Percentiles rank a stretch among this genome's conserved stretches.
Evolutionary conservation across 2,329 filamentous ascomycete genomes (phyloP).

Genomic region (Dothideomycetidae sp.): DNA sequence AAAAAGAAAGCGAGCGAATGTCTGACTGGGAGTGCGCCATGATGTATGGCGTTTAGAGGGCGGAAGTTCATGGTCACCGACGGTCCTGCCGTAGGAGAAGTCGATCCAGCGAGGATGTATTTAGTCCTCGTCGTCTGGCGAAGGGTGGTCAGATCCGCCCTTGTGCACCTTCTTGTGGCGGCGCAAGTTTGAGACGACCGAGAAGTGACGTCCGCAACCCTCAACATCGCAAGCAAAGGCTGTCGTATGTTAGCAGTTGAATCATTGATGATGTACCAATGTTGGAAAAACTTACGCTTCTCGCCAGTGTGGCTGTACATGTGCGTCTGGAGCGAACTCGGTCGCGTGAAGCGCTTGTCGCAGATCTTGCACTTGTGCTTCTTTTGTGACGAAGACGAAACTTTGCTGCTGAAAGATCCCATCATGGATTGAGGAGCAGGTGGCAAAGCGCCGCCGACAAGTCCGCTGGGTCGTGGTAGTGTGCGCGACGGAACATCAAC

Average conservation of each 20-base stretch:
- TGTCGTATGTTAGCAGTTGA: slow-evolving; percentile 28
- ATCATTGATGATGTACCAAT: not conserved
- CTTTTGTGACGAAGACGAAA: slow-evolving; percentile 91
- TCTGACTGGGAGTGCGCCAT: slow-evolving; percentile 3
- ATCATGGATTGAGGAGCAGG: slow-evolving; percentile 95
- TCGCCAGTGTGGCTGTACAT: slow-evolving; percentile 98
- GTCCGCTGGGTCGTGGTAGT: slow-evolving; percentile 61
- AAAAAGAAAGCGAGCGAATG: slow-evolving; percentile 8
- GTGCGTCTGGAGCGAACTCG: slow-evolving; percentile 87
- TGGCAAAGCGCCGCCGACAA: slow-evolving; percentile 49
- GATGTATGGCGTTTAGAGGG: no score
- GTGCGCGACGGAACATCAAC: slow-evolving; percentile 73
- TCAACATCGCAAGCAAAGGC: slow-evolving; percentile 91
- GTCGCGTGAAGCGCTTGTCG: slow-evolving; percentile 91
- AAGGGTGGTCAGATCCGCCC: slow-evolving; percentile 42
- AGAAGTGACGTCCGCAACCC: slow-evolving; percentile 90
- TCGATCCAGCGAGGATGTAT: not conserved
- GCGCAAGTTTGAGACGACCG: slow-evolving; percentile 87
- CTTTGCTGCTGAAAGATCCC: slow-evolving; percentile 94
- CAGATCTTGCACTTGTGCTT: slow-evolving; percentile 99
- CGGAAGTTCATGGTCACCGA: slow-evolving; percentile 7
- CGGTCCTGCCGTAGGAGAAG: slow-evolving; percentile 6
- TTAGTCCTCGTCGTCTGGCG: slow-evolving; percentile 34
- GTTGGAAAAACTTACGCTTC: slow-evolving; percentile 58
- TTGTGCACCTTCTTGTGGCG: slow-evolving; percentile 95